Conservation (phyloP, 257 asterid species). For the Coffea eugenioides region DNA sequence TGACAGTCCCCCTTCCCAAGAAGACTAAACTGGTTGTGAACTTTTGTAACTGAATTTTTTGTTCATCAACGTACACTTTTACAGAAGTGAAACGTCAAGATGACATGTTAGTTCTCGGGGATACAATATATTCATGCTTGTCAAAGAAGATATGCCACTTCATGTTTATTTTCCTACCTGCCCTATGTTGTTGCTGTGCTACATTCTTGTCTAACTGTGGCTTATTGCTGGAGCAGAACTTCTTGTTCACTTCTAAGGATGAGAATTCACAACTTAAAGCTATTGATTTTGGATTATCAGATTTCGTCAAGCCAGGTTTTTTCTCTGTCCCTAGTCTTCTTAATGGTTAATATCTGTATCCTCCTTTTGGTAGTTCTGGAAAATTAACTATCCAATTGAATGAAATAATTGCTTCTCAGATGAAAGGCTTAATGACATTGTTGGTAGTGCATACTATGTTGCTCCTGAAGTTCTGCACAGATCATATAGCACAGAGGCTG, state of each 20-base stretch:
- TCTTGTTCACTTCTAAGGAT: constrained; percentile 77
- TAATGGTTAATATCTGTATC: background rate
- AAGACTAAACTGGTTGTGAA: constrained; percentile 6
- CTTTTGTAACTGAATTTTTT: background rate
- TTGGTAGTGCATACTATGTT: constrained; percentile 95
- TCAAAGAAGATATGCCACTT: background rate
- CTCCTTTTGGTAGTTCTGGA: background rate
- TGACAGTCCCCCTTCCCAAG: background rate
- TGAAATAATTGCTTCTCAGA: constrained; percentile 40
- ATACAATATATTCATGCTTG: background rate
- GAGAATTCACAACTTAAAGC: constrained; percentile 79
- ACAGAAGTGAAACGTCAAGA: background rate
- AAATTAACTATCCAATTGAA: background rate
- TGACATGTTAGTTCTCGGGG: background rate
- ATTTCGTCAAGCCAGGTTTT: constrained; percentile 92
- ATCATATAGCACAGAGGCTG: constrained; percentile 90
- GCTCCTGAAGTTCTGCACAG: constrained; percentile 97
- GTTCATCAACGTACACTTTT: background rate
- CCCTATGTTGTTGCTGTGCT: background rate
- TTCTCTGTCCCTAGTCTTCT: constrained; percentile 8
- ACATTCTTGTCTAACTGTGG: constrained; percentile 30
- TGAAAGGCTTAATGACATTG: constrained; percentile 91
- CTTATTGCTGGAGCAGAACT: constrained; percentile 65
- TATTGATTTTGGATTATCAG: constrained; percentile 93
- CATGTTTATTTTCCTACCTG: background rate